Conservation (phyloP, 163 green algal genomes). For the Coccomyxa subellipsoidea region DNA sequence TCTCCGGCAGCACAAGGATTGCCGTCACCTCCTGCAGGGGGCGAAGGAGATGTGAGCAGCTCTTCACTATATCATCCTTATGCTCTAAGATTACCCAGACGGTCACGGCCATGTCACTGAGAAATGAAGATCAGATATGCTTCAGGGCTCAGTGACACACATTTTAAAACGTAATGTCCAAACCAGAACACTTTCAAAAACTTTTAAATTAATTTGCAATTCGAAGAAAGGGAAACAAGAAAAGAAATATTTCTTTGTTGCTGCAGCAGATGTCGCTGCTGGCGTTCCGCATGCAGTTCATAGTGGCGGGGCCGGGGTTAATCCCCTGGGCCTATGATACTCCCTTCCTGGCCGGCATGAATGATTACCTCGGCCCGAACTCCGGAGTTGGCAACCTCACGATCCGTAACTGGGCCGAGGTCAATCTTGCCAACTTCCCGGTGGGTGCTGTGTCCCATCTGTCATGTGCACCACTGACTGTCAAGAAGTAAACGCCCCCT, state of each 20-base stretch:
- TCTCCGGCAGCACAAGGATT: background rate
- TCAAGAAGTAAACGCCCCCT: background rate
- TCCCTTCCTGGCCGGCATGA: background rate
- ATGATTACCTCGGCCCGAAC: background rate
- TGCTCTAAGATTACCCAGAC: background rate
- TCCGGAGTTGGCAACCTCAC: background rate
- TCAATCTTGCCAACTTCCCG: background rate
- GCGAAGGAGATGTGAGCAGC: background rate
- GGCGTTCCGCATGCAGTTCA: constrained; percentile 12
- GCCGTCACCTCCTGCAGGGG: background rate
- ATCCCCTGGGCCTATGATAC: background rate
- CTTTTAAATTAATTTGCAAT: too few relatives aligned
- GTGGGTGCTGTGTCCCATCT: background rate
- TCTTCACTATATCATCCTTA: background rate
- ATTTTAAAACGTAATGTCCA: too few relatives aligned
- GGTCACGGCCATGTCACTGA: too few relatives aligned
- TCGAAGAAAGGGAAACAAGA: too few relatives aligned
- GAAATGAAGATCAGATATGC: too few relatives aligned
- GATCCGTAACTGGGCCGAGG: background rate
- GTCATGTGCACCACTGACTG: too few relatives aligned
- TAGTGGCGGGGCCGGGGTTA: background rate
- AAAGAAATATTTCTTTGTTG: background rate
- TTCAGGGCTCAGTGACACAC: too few relatives aligned
- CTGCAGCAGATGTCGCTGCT: background rate
- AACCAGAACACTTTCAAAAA: too few relatives aligned